phyloP scores from a whole-genome alignment of 2,329 filamentous ascomycete genomes.

The Cordyceps sp. region DNA sequence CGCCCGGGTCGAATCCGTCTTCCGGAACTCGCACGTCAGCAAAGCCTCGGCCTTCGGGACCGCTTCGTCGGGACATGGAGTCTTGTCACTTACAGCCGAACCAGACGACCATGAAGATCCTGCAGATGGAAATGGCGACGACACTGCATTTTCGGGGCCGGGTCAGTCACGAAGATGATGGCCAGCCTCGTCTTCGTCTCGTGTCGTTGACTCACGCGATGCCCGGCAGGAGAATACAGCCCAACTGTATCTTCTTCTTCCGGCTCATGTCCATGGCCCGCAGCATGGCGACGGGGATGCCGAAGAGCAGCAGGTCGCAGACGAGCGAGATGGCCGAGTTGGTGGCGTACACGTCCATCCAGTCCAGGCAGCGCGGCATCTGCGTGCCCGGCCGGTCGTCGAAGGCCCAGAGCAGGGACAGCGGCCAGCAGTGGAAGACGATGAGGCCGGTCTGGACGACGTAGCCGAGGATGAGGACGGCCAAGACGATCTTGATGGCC shows the following conservation, averaged over 20 bases:
- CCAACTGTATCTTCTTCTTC: slow-evolving; percentile 1
- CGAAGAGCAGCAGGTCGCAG: slow-evolving; percentile 2
- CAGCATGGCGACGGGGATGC: slow-evolving; percentile 1
- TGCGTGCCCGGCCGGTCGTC: neutral
- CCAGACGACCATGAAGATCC: neutral
- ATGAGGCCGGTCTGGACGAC: slow-evolving; percentile 1
- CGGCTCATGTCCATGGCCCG: slow-evolving; percentile 1
- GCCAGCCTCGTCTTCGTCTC: neutral
- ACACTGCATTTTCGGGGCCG: neutral
- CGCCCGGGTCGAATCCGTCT: neutral
- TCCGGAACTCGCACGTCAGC: neutral
- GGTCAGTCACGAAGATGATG: neutral
- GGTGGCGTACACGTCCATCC: neutral
- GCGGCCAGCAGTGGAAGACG: slow-evolving; percentile 1
- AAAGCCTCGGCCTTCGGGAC: too few species aligned
- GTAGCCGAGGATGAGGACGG: neutral
- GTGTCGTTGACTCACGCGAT: slow-evolving; percentile 4
- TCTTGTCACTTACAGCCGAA: neutral
- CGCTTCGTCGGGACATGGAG: neutral
- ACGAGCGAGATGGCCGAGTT: neutral
- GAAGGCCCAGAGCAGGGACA: slow-evolving; percentile 1
- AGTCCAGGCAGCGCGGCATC: neutral
- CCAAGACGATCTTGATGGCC: slow-evolving; percentile 1
- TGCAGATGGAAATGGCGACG: neutral
- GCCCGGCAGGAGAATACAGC: slow-evolving; percentile 1